Percentiles rank a stretch among this genome's conserved stretches.
Conservation (phyloP, 768 basidiomycete species). For the Tylopilus balloui region DNA sequence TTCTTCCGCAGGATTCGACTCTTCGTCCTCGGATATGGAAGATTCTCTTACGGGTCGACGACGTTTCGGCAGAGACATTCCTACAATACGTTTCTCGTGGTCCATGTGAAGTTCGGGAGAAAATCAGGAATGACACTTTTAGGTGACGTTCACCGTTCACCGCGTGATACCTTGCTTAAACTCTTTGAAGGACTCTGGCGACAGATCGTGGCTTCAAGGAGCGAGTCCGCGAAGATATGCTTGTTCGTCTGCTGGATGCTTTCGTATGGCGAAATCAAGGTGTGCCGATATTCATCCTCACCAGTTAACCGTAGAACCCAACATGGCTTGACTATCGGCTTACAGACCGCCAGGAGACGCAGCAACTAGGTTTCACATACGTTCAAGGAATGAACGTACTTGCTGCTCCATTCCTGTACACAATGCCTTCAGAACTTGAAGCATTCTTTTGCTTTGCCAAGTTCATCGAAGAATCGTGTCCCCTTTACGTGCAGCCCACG, state of each 20-base stretch:
- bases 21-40: slow-evolving; percentile 94
- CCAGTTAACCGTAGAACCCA: neutral
- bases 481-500: slow-evolving; percentile 95
- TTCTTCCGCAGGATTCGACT: slow-evolving; percentile 58
- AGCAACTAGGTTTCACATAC: slow-evolving; percentile 88
- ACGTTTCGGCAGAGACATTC: slow-evolving; percentile 71
- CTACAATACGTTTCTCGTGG: slow-evolving; percentile 76
- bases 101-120: slow-evolving; percentile 83
- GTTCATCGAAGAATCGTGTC: slow-evolving; percentile 93
- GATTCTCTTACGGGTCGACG: slow-evolving; percentile 78
- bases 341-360: slow-evolving; percentile 68
- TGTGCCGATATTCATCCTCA: slow-evolving; percentile 27
- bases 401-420: slow-evolving; percentile 95
- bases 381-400: slow-evolving; percentile 99
- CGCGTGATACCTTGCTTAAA: neutral
- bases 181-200: slow-evolving; percentile 64
- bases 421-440: slow-evolving; percentile 96
- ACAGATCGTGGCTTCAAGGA: slow-evolving; percentile 98
- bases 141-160: slow-evolving; percentile 44
- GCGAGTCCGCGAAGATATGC: slow-evolving; percentile 94
- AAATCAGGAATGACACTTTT: slow-evolving; percentile 96
- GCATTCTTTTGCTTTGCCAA: slow-evolving; percentile 96
- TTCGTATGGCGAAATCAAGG: slow-evolving; percentile 96
- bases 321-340: neutral
- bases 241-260: slow-evolving; percentile 92